phyloP scores from a whole-genome alignment of 75 land plant genomes.

The Cupressus sempervirens region DNA sequence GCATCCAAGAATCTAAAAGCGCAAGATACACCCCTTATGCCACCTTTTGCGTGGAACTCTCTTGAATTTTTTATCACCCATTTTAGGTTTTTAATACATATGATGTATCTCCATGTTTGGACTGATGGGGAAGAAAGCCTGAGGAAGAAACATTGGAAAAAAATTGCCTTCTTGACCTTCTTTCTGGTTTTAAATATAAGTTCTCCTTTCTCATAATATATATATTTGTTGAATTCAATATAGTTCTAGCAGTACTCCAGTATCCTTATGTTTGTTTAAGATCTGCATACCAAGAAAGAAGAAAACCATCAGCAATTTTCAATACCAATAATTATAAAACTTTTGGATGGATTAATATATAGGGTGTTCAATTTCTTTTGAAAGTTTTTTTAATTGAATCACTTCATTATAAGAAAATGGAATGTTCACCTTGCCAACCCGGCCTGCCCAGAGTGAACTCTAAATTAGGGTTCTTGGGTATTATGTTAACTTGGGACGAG shows the following conservation, averaged over 20 bases:
- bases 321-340: not conserved
- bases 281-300: not conserved
- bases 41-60: not conserved
- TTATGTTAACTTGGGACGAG: not conserved
- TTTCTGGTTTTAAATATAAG: not conserved
- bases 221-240: not conserved
- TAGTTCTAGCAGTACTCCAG: not conserved
- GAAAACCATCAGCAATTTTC: not conserved
- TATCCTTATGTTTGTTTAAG: slow-evolving; percentile 8
- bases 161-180: not conserved
- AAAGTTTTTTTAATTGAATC: not conserved
- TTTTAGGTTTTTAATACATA: not conserved
- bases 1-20: slow-evolving; percentile 1
- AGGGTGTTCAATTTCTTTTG: not conserved
- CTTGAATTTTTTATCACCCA: too few relatives aligned
- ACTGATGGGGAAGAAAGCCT: not conserved
- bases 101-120: slow-evolving; percentile 4
- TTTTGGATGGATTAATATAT: not conserved
- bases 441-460: slow-evolving; percentile 13
- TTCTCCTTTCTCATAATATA: not conserved
- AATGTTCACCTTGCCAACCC: slow-evolving; percentile 9
- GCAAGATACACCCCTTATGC: not conserved
- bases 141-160: not conserved
- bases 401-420: not conserved
- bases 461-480: slow-evolving; percentile 1